Evolutionary conservation across 192 early-diverging fungal genomes (phyloP).

Genomic region (Dissophora globulifera): DNA sequence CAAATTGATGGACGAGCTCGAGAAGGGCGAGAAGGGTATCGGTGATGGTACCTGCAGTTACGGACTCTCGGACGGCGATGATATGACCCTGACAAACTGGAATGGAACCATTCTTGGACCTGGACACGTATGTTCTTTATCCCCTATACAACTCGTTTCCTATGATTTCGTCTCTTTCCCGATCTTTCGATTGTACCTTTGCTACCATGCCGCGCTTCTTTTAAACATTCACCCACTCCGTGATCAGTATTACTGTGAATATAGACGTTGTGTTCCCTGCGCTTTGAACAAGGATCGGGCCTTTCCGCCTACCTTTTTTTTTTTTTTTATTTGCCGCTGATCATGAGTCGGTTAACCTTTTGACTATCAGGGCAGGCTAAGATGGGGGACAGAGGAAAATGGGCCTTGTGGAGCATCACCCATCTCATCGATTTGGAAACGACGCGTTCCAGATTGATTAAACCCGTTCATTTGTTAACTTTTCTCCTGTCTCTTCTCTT

Average conservation of each 20-base stretch:
- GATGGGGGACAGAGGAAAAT: not conserved
- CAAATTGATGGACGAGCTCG: slow-evolving; percentile 94
- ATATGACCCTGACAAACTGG: slow-evolving; percentile 87
- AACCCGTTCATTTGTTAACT: too few species aligned
- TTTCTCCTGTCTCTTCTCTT: too few species aligned
- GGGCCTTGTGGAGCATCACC: not conserved
- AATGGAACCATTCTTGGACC: slow-evolving; percentile 78
- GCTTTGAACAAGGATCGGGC: too few species aligned
- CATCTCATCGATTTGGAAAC: slow-evolving; percentile 4
- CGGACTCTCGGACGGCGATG: slow-evolving; percentile 87
- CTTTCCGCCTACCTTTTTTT: not conserved
- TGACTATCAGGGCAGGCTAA: too few species aligned
- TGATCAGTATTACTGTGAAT: too few species aligned
- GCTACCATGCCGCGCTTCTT: too few species aligned
- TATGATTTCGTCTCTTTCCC: not conserved
- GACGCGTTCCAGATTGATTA: too few species aligned
- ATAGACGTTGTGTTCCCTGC: too few species aligned
- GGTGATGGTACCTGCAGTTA: slow-evolving; percentile 95
- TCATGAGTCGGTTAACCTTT: not conserved
- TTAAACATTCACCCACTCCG: too few species aligned
- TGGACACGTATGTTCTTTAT: slow-evolving; percentile 48
- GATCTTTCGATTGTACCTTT: not conserved
- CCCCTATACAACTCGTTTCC: not conserved
- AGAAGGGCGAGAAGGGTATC: slow-evolving; percentile 96
- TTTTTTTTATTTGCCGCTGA: not conserved